Evolutionary conservation across 1,284 basidiomycete species (phyloP).

Genomic region (Limonomyces culmigenus): DNA sequence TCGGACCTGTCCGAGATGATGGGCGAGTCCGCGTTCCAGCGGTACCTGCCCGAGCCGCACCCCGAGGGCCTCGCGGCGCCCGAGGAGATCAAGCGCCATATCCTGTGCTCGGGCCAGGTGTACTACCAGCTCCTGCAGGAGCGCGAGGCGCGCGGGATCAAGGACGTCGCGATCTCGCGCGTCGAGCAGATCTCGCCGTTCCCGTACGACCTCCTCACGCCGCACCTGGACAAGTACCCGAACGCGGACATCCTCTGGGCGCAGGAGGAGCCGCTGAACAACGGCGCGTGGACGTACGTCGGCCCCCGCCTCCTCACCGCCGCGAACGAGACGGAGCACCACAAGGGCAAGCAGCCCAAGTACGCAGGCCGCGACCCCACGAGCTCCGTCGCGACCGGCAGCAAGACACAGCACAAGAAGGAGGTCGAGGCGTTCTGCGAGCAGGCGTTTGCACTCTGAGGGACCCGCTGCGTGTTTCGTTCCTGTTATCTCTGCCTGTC

Average conservation of each 20-base stretch:
- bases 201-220: conserved; percentile 86
- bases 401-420: conserved; percentile 76
- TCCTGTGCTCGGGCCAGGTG: conserved; percentile 87
- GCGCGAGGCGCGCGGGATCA: conserved; percentile 78
- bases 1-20: conserved; percentile 81
- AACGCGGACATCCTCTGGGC: conserved; percentile 88
- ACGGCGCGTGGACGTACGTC: conserved; percentile 87
- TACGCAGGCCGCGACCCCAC: conserved; percentile 83
- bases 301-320: conserved; percentile 79
- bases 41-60: conserved; percentile 81
- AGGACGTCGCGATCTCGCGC: conserved; percentile 86
- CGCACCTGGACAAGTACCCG: conserved; percentile 89
- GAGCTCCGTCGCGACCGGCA: conserved; percentile 80
- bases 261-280: conserved; percentile 86
- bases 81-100: conserved; percentile 82
- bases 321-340: conserved; percentile 72
- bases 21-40: conserved; percentile 81
- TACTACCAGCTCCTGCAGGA: conserved; percentile 84
- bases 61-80: conserved; percentile 55
- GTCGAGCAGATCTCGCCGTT: conserved; percentile 93
- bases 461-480: too few species aligned
- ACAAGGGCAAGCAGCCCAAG: conserved; percentile 76
- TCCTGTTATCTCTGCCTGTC: too few species aligned
- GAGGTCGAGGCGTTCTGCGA: conserved; percentile 65
- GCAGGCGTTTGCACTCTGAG: conserved; percentile 30